phyloP scores from a whole-genome alignment of 805 yeast genomes.

The Isabelozyma heimii region DNA sequence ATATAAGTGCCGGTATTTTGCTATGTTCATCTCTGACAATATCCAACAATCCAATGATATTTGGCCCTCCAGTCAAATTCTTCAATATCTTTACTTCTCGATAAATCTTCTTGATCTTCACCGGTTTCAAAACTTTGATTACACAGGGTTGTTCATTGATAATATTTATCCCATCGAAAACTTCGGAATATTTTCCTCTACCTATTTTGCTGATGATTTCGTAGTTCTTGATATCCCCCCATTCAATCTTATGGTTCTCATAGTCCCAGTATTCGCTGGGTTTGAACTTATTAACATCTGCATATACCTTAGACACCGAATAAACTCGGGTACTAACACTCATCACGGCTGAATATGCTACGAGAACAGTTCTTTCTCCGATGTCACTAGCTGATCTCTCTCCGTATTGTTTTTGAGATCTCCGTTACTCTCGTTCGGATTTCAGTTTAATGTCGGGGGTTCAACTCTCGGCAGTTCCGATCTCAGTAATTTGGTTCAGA shows the following conservation, averaged over 20 bases:
- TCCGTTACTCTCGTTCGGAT: not conserved
- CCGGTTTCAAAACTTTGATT: conserved; percentile 89
- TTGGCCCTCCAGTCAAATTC: conserved; percentile 82
- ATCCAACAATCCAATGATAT: conserved; percentile 73
- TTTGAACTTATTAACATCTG: conserved; percentile 66
- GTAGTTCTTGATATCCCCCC: conserved; percentile 49
- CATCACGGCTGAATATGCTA: conserved; percentile 11
- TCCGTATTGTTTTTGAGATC: not conserved
- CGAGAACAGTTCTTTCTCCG: no score
- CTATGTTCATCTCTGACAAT: conserved; percentile 77
- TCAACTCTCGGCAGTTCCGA: no score
- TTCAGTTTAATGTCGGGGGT: no score
- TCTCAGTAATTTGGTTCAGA: no score
- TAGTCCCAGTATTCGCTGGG: conserved; percentile 85
- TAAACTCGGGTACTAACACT: conserved; percentile 25
- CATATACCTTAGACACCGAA: conserved; percentile 55
- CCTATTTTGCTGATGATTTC: conserved; percentile 86
- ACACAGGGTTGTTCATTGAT: conserved; percentile 64
- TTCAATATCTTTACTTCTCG: conserved; percentile 86
- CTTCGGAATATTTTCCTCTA: conserved; percentile 94
- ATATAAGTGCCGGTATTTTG: conserved; percentile 82
- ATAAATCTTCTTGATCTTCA: conserved; percentile 85
- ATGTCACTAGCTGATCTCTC: no score
- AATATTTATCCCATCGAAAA: conserved; percentile 78
- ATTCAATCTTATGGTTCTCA: conserved; percentile 51